Evolutionary conservation across 202 grass and related monocot genomes (phyloP), one percentile per base, ranked within the genome.

Genomic region (Panicum hallii): DNA sequence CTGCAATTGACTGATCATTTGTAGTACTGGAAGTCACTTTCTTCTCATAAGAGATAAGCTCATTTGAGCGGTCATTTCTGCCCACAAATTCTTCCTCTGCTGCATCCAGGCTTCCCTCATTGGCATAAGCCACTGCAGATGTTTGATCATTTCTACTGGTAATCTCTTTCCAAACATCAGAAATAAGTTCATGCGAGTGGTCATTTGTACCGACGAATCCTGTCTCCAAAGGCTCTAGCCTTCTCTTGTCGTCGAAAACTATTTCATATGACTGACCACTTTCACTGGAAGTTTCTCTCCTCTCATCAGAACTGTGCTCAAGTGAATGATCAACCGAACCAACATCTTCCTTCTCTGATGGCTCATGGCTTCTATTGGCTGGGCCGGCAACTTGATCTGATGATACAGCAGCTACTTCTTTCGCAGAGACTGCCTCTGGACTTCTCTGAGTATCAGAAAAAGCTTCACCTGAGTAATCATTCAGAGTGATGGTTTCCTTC

Each of bases 141-240:
- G 54, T 47, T 16, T 70, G 65, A 54, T 84, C 90, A 58, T 40
- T 62, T 71, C 36, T 58, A 49, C 36, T 36, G 41, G 26, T 48
- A 67, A 79, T 87, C 66, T 67, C 62, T 80, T 80, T 79, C 84
- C 88, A 87, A 45, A 83, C 79, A 83, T 90, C 68, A 75, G 69
- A 56, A 55, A 80, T 75, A 26, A 80, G 80, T 48, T 80, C 77
- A 58, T 77, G 80, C 1, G 75, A 72, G 4, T n/a, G 80, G 7
- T 20, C 52, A 15, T 32, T 63, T 41, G 70, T 41, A 36, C 22
- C 10, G 0, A 11, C 30, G 61, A 77, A 75, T 80, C 52, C 80
- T 56, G 47, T 15, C 38, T 80, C 82, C 28, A 47, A 30, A 74
- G 56, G 83, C 42, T 41, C 72, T 40, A 60, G 72, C 7, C 60